phyloP scores from a whole-genome alignment of 257 asterid genomes.

The Gardenia jasminoides region DNA sequence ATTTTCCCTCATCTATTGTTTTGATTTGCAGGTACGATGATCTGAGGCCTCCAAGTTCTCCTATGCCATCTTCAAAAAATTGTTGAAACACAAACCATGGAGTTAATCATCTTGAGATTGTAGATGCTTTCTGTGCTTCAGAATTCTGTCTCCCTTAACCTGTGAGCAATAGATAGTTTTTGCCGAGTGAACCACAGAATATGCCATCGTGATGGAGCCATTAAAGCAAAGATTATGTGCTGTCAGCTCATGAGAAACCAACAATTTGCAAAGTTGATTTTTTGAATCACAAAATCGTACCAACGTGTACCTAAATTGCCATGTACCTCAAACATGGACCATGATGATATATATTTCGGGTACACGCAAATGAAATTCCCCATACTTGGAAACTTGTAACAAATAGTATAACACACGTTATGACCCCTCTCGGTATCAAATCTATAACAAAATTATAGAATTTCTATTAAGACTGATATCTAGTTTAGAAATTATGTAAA shows the following conservation, averaged over 20 bases:
- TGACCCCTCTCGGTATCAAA: too few relatives aligned
- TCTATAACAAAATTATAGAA: too few relatives aligned
- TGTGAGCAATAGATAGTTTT: neutral
- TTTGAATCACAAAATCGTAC: too few relatives aligned
- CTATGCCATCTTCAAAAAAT: slow-evolving; percentile 49
- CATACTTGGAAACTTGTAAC: too few relatives aligned
- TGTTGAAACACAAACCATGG: slow-evolving; percentile 15
- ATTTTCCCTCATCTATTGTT: slow-evolving; percentile 7
- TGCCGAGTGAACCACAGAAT: neutral
- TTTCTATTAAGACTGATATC: too few relatives aligned
- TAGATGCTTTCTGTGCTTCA: neutral
- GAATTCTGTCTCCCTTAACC: neutral
- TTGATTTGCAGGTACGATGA: slow-evolving; percentile 64
- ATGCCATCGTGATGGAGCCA: neutral
- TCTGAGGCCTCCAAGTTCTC: slow-evolving; percentile 79
- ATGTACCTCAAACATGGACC: too few relatives aligned
- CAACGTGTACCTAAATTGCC: too few relatives aligned
- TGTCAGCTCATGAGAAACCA: neutral
- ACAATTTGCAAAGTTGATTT: neutral
- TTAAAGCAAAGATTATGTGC: neutral
- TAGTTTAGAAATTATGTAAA: too few relatives aligned
- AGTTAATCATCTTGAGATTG: neutral
- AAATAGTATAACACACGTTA: too few relatives aligned
- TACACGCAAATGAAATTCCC: too few relatives aligned
- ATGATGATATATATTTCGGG: too few relatives aligned